Evolutionary conservation across 768 basidiomycete species (phyloP), one percentile per base, ranked within the genome.

Genomic region (Leccinum imitatum): DNA sequence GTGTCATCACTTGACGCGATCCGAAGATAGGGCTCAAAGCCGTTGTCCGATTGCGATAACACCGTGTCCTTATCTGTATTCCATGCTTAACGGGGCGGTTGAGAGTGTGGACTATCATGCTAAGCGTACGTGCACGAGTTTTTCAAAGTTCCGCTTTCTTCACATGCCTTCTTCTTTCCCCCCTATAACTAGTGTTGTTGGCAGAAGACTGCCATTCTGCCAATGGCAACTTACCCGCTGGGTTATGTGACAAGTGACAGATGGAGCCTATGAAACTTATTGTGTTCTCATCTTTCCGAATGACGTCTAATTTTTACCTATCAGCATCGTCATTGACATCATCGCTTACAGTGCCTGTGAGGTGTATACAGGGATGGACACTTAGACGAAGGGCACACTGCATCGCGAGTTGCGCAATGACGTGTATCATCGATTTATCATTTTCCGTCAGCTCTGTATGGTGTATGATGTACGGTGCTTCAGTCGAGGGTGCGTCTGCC

Each of bases 1-100:
- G n/a, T 50, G 14, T 53, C 47, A 19, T 63, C 62, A 47, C 62
- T 54, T 50, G 47, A 31, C 5, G 33, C 52, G 39, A 59, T 31
- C 19, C 47, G 39, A 41, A 54, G 62, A 59, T 63, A 54, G 21
- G 61, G 33, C 31, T 11, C 21, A 41, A 21, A 19, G 30, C 39
- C 31, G 51, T n/a, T 23, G n/a, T 50, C 48, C 15, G 11, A 35
- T 59, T 27, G 27, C 14, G 15, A 41, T 25, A 17, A 63, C 23
- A 21, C 53, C 33, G 52, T 62, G 25, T 63, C 50, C 37, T 50
- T 48, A 48, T 48, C 19, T 23, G 14, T 7, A 41, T 50, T 63
- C 62, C 30, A 23, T 51, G 7, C 25, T 10, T n/a, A 19, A 27
- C 14, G 30, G 13, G 37, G 44, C 19, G 8, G 15, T 25, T 19